These are phyloP conservation scores for Aquilaria malaccensis DNA, from an alignment of 345 rosid genomes.

Conservation along the genomic window DNA sequence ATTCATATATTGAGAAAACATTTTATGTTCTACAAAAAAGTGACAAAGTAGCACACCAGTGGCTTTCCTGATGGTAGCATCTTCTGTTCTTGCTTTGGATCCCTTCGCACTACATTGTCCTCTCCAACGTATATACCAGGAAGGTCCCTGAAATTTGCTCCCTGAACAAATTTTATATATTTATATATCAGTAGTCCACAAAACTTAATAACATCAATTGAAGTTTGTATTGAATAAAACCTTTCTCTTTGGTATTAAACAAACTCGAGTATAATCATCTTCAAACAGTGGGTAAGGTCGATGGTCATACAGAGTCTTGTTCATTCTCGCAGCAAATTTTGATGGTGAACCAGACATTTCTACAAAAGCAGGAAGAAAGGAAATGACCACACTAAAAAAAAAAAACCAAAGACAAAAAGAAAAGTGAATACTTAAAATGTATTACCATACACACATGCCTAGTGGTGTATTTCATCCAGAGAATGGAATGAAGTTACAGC, in stretches of 20 bases:
- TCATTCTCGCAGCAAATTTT: conserved; percentile 19
- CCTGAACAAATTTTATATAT: conserved; percentile 34
- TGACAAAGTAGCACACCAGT: conserved; percentile 42
- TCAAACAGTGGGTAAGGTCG: conserved; percentile 42
- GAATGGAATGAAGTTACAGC: no score
- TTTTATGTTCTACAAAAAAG: neutral
- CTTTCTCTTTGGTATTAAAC: conserved; percentile 86
- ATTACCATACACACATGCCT: no score
- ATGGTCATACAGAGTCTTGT: conserved; percentile 57
- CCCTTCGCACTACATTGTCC: conserved; percentile 62
- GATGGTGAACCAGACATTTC: conserved; percentile 53
- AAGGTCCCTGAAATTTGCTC: conserved; percentile 90
- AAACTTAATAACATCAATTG: neutral
- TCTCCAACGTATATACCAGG: conserved; percentile 68
- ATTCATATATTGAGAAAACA: no score
- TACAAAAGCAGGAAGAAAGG: conserved; percentile 20
- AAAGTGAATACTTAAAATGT: no score
- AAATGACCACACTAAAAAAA: neutral
- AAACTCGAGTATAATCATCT: conserved; percentile 63
- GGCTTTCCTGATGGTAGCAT: conserved; percentile 79
- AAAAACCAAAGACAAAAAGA: no score
- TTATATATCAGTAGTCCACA: conserved; percentile 10
- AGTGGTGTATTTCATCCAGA: no score
- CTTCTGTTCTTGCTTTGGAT: conserved; percentile 36
- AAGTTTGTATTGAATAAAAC: conserved; percentile 22